phyloP scores from a whole-genome alignment of 73 alveolate genomes.

The Tetrahymena malaccensis region DNA sequence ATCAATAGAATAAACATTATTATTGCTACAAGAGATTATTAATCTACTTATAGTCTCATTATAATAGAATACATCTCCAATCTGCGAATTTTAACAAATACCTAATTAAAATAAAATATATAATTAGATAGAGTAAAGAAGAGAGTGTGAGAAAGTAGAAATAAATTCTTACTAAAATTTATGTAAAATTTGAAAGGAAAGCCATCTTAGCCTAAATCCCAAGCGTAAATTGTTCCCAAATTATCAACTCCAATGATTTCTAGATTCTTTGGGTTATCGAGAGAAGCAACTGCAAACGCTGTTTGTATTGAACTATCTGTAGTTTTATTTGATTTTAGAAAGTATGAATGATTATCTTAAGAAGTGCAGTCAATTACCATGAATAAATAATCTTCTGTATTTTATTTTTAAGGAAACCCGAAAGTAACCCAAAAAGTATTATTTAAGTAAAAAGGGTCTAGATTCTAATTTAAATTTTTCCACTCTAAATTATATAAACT shows the following conservation, averaged over 20 bases:
- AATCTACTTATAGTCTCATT: not conserved
- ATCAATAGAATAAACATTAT: not conserved
- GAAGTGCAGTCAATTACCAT: not conserved
- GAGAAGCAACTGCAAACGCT: not conserved
- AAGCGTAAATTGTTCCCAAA: not conserved
- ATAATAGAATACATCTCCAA: not conserved
- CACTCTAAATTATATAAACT: not conserved
- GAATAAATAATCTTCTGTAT: not conserved
- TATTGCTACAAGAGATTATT: not conserved
- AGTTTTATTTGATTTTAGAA: not conserved
- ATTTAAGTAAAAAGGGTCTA: not conserved
- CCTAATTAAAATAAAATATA: no score
- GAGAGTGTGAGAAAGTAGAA: no score
- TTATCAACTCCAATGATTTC: not conserved
- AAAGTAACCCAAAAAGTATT: not conserved
- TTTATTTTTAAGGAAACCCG: not conserved
- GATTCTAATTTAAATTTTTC: not conserved
- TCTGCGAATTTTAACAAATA: not conserved
- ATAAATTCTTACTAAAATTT: not conserved
- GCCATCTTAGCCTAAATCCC: not conserved
- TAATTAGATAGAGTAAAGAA: no score
- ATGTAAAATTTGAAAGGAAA: not conserved
- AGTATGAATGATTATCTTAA: not conserved
- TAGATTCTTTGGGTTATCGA: not conserved
- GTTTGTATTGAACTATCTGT: not conserved